Conservation (phyloP, 2,329 filamentous ascomycete genomes). For the Sclerotinia spermophila region DNA sequence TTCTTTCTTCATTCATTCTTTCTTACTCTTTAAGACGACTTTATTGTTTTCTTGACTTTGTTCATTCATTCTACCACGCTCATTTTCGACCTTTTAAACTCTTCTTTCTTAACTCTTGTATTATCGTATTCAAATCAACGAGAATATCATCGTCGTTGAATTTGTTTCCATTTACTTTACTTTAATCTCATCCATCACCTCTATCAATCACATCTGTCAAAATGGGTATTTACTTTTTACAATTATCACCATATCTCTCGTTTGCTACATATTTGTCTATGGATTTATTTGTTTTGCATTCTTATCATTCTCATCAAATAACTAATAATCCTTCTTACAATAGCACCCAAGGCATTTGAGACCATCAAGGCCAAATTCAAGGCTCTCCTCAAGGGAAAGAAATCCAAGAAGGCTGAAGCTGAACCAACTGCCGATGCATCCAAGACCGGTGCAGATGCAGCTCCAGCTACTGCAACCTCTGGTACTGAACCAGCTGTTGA, state of each 20-base stretch:
- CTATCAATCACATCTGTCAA: constrained; percentile 5
- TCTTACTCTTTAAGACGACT: not conserved
- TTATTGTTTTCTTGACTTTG: not conserved
- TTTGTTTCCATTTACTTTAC: not conserved
- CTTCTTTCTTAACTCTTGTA: not conserved
- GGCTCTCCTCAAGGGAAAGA: constrained; percentile 34
- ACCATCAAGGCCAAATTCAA: constrained; percentile 36
- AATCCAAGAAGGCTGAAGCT: constrained; percentile 29
- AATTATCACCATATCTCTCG: not conserved
- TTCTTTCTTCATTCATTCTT: not conserved
- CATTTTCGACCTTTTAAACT: not conserved
- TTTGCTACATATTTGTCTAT: not conserved
- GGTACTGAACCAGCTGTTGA: constrained; percentile 25
- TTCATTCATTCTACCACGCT: not conserved
- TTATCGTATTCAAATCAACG: not conserved
- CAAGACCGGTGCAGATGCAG: constrained; percentile 21
- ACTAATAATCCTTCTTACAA: not conserved
- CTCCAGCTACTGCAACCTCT: constrained; percentile 20
- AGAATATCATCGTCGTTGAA: not conserved
- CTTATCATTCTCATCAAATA: not conserved
- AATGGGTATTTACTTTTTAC: constrained; percentile 15
- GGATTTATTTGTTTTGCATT: not conserved
- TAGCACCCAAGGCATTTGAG: constrained; percentile 35
- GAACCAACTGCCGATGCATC: constrained; percentile 13
- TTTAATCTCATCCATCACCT: constrained; percentile 4